phyloP scores from a whole-genome alignment of 176 grass and related monocot genomes.

The Oropetium thomaeum region DNA sequence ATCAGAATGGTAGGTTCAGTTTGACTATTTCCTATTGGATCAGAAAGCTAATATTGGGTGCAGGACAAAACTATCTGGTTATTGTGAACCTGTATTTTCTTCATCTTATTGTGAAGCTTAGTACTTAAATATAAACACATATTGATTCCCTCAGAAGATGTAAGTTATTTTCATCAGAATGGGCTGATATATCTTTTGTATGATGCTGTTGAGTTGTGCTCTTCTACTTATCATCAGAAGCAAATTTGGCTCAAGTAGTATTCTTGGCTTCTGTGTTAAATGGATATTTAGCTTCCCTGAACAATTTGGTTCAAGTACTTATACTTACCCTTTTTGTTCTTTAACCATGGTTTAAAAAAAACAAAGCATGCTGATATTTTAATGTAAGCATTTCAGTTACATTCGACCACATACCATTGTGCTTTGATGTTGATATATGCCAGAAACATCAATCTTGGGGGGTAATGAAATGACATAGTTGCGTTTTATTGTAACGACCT shows the following conservation, averaged over 20 bases:
- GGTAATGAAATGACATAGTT: slow-evolving; percentile 26
- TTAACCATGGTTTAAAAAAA: not conserved
- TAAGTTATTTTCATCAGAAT: not conserved
- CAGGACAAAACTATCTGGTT: not conserved
- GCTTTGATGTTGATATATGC: slow-evolving; percentile 4
- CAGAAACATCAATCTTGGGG: not conserved
- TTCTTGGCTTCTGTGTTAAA: not conserved
- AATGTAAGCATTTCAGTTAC: not conserved
- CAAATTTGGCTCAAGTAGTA: not conserved
- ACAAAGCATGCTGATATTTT: slow-evolving; percentile 2
- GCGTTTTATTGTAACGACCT: slow-evolving; percentile 19
- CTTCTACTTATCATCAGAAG: not conserved
- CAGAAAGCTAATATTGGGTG: not conserved
- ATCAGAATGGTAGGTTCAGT: not conserved
- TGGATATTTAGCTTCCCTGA: not conserved
- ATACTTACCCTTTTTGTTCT: not conserved
- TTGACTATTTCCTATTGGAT: not conserved
- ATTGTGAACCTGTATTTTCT: not conserved
- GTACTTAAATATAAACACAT: not conserved
- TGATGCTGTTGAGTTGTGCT: not conserved
- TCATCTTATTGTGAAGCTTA: not conserved
- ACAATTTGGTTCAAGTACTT: not conserved
- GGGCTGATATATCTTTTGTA: not conserved
- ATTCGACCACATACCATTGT: not conserved
- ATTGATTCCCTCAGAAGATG: not conserved